phyloP scores from a whole-genome alignment of 202 grass and related monocot genomes.

The Saccharum hybrid region DNA sequence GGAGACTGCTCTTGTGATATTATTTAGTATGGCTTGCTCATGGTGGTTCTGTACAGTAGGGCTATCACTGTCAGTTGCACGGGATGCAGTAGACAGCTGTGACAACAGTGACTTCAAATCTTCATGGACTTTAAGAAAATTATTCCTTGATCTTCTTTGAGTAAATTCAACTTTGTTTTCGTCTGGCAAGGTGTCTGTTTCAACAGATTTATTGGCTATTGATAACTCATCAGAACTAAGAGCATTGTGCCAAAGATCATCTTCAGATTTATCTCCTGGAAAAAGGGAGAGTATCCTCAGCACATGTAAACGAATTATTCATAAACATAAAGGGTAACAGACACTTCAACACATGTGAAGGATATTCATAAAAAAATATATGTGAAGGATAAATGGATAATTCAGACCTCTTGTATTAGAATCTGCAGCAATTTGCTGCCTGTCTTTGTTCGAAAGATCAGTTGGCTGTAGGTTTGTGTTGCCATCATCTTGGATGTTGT shows the following conservation, averaged over 20 bases:
- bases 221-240: slow-evolving; percentile 16
- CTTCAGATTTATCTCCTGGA: slow-evolving; percentile 22
- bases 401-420: slow-evolving; percentile 24
- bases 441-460: slow-evolving; percentile 15
- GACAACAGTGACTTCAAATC: slow-evolving; percentile 75
- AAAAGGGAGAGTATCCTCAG: slow-evolving; percentile 13
- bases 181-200: slow-evolving; percentile 22
- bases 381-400: neutral
- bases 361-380: no score
- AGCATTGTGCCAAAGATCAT: slow-evolving; percentile 56
- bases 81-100: slow-evolving; percentile 64
- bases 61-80: slow-evolving; percentile 49
- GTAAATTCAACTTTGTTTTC: slow-evolving; percentile 42
- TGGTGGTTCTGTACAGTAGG: slow-evolving; percentile 53
- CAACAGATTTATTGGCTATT: neutral
- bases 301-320: slow-evolving; percentile 9
- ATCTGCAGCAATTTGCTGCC: slow-evolving; percentile 25
- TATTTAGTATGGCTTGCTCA: slow-evolving; percentile 65
- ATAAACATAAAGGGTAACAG: neutral
- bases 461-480: neutral
- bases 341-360: neutral
- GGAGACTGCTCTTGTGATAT: slow-evolving; percentile 74
- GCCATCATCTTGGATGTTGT: slow-evolving; percentile 30
- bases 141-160: slow-evolving; percentile 43
- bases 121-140: slow-evolving; percentile 66